These are phyloP conservation scores for Hypoxylon sp. DNA, from an alignment of 2,329 filamentous ascomycete genomes.

Conservation along the genomic window DNA sequence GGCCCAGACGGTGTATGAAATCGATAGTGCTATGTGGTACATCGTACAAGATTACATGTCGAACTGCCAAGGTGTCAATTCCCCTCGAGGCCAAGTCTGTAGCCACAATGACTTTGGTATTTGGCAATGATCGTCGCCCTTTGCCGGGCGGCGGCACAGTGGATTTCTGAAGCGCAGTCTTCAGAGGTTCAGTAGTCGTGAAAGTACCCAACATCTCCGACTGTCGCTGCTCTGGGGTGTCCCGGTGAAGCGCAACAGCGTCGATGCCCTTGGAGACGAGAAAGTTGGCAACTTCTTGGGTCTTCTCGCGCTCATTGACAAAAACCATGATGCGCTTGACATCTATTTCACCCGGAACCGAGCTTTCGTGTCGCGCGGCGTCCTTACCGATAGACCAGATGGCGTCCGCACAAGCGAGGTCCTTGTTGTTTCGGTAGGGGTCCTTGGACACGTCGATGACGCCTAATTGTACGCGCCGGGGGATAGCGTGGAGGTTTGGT, in stretches of 20 bases:
- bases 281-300: slow-evolving; percentile 83
- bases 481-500: slow-evolving; percentile 95
- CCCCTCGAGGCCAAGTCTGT: slow-evolving; percentile 93
- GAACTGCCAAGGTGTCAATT: slow-evolving; percentile 92
- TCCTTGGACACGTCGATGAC: slow-evolving; percentile 92
- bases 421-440: slow-evolving; percentile 94
- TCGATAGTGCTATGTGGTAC: slow-evolving; percentile 98
- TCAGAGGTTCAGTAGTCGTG: slow-evolving; percentile 64
- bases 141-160: slow-evolving; percentile 49
- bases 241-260: slow-evolving; percentile 85
- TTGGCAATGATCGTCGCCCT: slow-evolving; percentile 69
- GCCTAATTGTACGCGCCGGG: slow-evolving; percentile 91
- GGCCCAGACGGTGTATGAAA: slow-evolving; percentile 94
- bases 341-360: slow-evolving; percentile 68
- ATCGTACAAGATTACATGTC: slow-evolving; percentile 93
- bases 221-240: slow-evolving; percentile 82
- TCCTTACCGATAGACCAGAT: slow-evolving; percentile 95
- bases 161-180: slow-evolving; percentile 45
- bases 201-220: slow-evolving; percentile 83
- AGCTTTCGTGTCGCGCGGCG: slow-evolving; percentile 69
- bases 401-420: slow-evolving; percentile 91
- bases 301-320: slow-evolving; percentile 94
- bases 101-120: slow-evolving; percentile 92
- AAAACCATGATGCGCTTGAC: slow-evolving; percentile 93
- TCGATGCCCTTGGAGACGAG: slow-evolving; percentile 88